Evolutionary conservation across 306 rosid genomes (phyloP), one percentile per base, ranked within the genome.

Genomic region (Medicago ruthenica): DNA sequence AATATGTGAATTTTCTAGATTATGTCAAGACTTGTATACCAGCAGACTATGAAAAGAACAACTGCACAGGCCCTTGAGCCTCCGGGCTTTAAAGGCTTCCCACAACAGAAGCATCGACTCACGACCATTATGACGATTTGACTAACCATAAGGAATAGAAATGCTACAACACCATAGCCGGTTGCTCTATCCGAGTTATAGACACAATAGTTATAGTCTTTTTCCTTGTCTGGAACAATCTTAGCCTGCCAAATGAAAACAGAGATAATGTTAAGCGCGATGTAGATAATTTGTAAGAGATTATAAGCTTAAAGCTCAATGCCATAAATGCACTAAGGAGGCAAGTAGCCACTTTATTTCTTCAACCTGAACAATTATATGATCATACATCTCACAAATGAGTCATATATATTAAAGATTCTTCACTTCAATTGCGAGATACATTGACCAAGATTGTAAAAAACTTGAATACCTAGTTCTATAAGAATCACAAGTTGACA

Each of bases 61-160:
- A 96, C 69, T 1, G 98, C 90, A 77, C 87, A 92, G 5, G 99
- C 98, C 80, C 99, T 92, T 18, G 99, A 87, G 39, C 99, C 93
- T 61, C 97, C 93, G 0, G 99, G 96, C 74, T 73, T 88, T 75
- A 96, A 88, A 68, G 99, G 74, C 85, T 96, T 90, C 36, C 99
- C 98, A 1, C 97, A 92, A 53, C 99, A 96, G 88, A 96, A 96
- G 91, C 98, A 96, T 76, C 96, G 92, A 79, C 99, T 92, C 73
- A 92, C 93, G 45, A 66, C 95, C 99, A 96, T 96, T 77, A 96
- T 73, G 67, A 89, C 37, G 76, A 83, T 51, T 81, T 96, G 98
- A 80, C 97, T 81, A 18, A 79, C 79, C 93, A 96, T 2, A 76
- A 92, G 92, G 83, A 92, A 89, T 69, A 96, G 82, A 78, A 96